Evolutionary conservation across 148 eudicot species (phyloP).

Genomic region (Chenopodium suecicum): DNA sequence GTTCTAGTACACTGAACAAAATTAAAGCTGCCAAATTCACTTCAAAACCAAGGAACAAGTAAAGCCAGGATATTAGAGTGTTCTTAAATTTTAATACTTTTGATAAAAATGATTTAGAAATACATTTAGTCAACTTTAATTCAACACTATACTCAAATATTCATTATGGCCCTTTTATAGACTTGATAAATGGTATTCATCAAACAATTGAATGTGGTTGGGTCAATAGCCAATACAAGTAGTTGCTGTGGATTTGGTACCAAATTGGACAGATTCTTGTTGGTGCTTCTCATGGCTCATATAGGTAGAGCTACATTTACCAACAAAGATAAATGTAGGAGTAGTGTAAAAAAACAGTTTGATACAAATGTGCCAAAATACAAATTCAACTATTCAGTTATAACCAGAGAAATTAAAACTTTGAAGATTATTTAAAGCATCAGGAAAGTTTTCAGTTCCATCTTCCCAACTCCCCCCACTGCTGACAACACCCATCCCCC

Average conservation of each 20-base stretch:
- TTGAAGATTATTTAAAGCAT: neutral
- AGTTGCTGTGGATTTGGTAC: neutral
- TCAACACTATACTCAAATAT: neutral
- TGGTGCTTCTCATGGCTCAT: neutral
- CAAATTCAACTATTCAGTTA: neutral
- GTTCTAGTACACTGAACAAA: neutral
- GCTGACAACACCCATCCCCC: too few relatives aligned
- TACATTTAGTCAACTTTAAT: neutral
- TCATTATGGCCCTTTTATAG: neutral
- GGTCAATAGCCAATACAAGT: too few relatives aligned
- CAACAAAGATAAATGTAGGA: neutral
- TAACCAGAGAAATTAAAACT: neutral
- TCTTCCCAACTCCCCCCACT: neutral
- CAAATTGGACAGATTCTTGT: neutral
- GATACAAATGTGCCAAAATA: neutral
- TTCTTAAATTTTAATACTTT: neutral
- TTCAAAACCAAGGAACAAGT: neutral
- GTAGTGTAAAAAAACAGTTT: neutral
- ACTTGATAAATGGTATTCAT: neutral
- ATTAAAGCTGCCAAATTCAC: neutral
- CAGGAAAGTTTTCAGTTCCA: neutral
- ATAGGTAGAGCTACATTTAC: neutral
- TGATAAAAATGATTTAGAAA: neutral
- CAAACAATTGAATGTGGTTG: too few relatives aligned
- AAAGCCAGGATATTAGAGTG: neutral